Percentiles rank a stretch among this genome's conserved stretches.
Conservation (phyloP, 2,329 filamentous ascomycete genomes). For the Aspergillus sp. region DNA sequence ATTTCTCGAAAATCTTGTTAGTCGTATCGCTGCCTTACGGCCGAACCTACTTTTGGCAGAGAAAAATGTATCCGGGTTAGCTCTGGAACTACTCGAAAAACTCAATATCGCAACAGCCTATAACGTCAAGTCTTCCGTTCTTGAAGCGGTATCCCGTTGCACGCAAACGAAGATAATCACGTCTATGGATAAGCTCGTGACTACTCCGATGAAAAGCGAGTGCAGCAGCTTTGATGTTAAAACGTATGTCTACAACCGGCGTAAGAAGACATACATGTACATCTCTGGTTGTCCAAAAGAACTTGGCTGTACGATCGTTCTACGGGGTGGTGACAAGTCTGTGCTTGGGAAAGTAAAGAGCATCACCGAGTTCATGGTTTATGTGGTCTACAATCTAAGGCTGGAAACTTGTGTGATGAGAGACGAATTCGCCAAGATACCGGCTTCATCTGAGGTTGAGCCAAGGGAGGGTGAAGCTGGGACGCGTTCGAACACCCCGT, state of each 20-base stretch:
- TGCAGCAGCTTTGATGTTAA: constrained; percentile 90
- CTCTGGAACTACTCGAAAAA: constrained; percentile 78
- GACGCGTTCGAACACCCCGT: constrained; percentile 4
- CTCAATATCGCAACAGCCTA: constrained; percentile 89
- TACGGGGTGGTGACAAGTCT: constrained; percentile 70
- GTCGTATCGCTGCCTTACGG: constrained; percentile 75
- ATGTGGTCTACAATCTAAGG: constrained; percentile 96
- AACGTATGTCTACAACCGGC: constrained; percentile 78
- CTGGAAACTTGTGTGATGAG: constrained; percentile 90
- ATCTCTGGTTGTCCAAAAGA: constrained; percentile 83
- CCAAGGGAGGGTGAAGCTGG: constrained; percentile 11
- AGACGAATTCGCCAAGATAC: constrained; percentile 84
- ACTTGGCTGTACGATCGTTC: constrained; percentile 87
- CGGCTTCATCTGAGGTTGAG: constrained; percentile 51
- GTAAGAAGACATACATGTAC: constrained; percentile 93
- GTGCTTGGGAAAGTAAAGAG: constrained; percentile 74
- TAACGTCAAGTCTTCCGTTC: constrained; percentile 92
- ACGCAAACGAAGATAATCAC: constrained; percentile 89
- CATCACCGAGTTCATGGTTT: constrained; percentile 98
- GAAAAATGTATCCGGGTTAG: constrained; percentile 84
- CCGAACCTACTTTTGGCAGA: constrained; percentile 87
- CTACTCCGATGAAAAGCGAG: constrained; percentile 65
- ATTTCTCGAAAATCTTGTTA: constrained; percentile 84
- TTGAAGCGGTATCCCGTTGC: constrained; percentile 89
- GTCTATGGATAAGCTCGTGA: constrained; percentile 86